phyloP scores from a whole-genome alignment of 2,329 filamentous ascomycete genomes.

The Venturia nashicola region DNA sequence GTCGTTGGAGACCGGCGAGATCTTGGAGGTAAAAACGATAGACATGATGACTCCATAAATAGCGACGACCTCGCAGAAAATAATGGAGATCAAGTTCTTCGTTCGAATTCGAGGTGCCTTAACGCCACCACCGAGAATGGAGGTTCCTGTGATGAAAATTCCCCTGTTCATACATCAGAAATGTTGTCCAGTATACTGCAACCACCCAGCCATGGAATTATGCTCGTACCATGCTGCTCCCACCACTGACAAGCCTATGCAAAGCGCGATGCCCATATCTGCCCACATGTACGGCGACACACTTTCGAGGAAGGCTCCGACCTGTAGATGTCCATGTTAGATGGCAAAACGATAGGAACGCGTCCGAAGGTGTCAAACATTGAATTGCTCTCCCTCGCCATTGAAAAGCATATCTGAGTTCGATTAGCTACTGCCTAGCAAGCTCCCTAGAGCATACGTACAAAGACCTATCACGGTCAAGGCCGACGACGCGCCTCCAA shows the following conservation, averaged over 20 bases:
- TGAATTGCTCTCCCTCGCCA: constrained; percentile 89
- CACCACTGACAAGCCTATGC: constrained; percentile 91
- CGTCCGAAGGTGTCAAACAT: constrained; percentile 44
- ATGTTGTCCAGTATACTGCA: constrained; percentile 1
- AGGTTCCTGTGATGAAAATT: constrained; percentile 96
- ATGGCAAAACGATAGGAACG: not conserved
- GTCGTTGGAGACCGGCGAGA: constrained; percentile 53
- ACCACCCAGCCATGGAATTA: not conserved
- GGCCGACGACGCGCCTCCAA: constrained; percentile 55
- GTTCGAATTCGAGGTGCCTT: constrained; percentile 95
- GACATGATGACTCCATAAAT: constrained; percentile 99
- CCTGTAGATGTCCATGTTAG: constrained; percentile 32
- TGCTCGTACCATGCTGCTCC: constrained; percentile 81
- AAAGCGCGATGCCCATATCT: constrained; percentile 77
- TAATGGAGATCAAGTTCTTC: constrained; percentile 99
- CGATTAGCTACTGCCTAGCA: constrained; percentile 17
- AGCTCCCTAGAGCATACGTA: constrained; percentile 36
- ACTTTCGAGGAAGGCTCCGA: constrained; percentile 87
- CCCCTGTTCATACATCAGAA: constrained; percentile 49
- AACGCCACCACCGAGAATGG: constrained; percentile 92
- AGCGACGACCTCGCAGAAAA: constrained; percentile 99
- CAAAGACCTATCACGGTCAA: constrained; percentile 66
- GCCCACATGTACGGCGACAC: constrained; percentile 95
- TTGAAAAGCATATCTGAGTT: constrained; percentile 92
- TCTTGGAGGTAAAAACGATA: constrained; percentile 90